Percentiles rank a stretch among this genome's conserved stretches.
Conservation (phyloP, 2,329 filamentous ascomycete species). For the Clonostachys rosea region DNA sequence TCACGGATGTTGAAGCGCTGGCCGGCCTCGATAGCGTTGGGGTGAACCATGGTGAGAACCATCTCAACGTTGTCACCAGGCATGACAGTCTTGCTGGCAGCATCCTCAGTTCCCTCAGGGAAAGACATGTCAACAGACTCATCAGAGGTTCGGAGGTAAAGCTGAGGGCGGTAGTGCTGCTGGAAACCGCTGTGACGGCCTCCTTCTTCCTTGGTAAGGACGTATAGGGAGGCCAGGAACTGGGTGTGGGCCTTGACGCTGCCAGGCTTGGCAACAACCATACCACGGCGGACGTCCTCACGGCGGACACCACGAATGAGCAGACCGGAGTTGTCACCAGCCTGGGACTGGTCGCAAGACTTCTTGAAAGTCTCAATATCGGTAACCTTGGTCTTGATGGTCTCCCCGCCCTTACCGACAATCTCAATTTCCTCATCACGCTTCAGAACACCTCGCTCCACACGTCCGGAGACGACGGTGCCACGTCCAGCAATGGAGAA, state of each 20-base stretch:
- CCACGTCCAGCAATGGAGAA: constrained; percentile 91
- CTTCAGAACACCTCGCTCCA: constrained; percentile 93
- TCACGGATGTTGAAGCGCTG: constrained; percentile 98
- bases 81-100: constrained; percentile 79
- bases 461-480: constrained; percentile 94
- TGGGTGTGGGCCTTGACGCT: constrained; percentile 81
- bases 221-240: constrained; percentile 95
- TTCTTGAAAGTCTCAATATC: constrained; percentile 99
- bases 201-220: constrained; percentile 96
- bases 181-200: constrained; percentile 94
- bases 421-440: constrained; percentile 93
- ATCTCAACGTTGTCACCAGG: constrained; percentile 99
- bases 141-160: constrained; percentile 91
- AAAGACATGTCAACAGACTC: constrained; percentile 75
- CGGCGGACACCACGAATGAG: constrained; percentile 93
- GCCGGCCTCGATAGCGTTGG: constrained; percentile 83
- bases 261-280: constrained; percentile 86
- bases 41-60: constrained; percentile 79
- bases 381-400: constrained; percentile 98
- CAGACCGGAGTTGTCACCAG: constrained; percentile 97
- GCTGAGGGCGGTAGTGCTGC: constrained; percentile 94
- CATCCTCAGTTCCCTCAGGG: constrained; percentile 77
- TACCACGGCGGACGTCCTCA: constrained; percentile 90
- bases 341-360: constrained; percentile 92
- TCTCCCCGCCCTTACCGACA: constrained; percentile 73